phyloP scores from a whole-genome alignment of 1,284 basidiomycete species.

The Fomes fomentarius region DNA sequence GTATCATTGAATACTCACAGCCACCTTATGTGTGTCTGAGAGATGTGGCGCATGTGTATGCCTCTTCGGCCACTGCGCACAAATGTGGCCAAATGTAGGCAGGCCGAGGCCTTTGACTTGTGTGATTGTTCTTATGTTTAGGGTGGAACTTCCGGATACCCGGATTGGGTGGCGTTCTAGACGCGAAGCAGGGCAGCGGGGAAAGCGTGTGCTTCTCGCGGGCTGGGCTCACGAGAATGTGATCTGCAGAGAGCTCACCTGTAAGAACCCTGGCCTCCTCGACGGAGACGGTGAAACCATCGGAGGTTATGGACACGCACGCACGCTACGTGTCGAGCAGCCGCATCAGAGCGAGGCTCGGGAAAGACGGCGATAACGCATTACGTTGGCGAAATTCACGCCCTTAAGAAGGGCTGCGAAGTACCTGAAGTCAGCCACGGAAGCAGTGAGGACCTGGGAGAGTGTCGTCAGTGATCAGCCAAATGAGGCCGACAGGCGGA shows the following conservation, averaged over 20 bases:
- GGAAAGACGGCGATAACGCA: slow-evolving; percentile 13
- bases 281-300: slow-evolving; percentile 83
- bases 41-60: background rate
- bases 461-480: slow-evolving; percentile 22
- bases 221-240: slow-evolving; percentile 5
- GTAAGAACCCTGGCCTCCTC: slow-evolving; percentile 83
- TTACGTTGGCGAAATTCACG: slow-evolving; percentile 77
- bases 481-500: slow-evolving; percentile 16
- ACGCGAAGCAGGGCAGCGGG: slow-evolving; percentile 10
- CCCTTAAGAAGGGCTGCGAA: slow-evolving; percentile 77
- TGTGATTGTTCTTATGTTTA: background rate
- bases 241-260: slow-evolving; percentile 47
- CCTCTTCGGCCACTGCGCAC: slow-evolving; percentile 3
- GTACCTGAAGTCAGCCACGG: slow-evolving; percentile 78
- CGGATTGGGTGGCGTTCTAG: slow-evolving; percentile 6
- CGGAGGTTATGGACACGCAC: slow-evolving; percentile 69
- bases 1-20: too few species aligned
- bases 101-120: too few species aligned
- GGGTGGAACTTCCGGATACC: background rate
- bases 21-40: too few species aligned
- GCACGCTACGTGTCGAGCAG: slow-evolving; percentile 58
- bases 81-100: slow-evolving; percentile 2
- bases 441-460: slow-evolving; percentile 72
- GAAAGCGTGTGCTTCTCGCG: background rate
- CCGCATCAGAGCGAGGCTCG: slow-evolving; percentile 10